Conservation (phyloP, 768 basidiomycete species). For the Serendipita sp. region DNA sequence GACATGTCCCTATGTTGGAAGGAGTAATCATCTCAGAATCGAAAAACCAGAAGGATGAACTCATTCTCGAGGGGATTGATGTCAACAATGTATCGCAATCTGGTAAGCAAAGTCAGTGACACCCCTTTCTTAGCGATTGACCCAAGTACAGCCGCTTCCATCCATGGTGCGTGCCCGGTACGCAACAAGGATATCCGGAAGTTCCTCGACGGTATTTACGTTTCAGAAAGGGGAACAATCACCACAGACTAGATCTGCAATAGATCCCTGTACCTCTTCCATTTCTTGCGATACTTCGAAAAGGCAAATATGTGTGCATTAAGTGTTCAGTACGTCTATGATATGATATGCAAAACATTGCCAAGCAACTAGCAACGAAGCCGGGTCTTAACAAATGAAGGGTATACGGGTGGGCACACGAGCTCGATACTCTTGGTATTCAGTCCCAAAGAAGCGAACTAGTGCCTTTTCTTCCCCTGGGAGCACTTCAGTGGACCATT, state of each 20-base stretch:
- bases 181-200: constrained; percentile 99
- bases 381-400: constrained; percentile 47
- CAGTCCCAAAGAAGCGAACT: constrained; percentile 76
- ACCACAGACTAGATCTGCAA: constrained; percentile 21
- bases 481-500: neutral
- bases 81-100: constrained; percentile 96
- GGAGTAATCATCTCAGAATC: constrained; percentile 79
- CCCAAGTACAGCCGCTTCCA: constrained; percentile 56
- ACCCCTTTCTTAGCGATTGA: neutral
- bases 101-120: constrained; percentile 27
- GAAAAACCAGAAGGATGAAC: constrained; percentile 84
- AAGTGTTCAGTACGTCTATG: constrained; percentile 19
- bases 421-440: constrained; percentile 61
- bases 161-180: constrained; percentile 91
- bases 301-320: constrained; percentile 18
- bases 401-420: constrained; percentile 80
- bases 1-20: constrained; percentile 79
- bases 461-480: constrained; percentile 70
- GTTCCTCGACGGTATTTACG: constrained; percentile 87
- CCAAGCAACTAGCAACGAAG: neutral
- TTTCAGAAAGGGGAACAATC: constrained; percentile 65
- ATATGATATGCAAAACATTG: constrained; percentile 10
- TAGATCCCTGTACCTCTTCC: neutral
- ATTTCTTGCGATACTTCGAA: constrained; percentile 9
- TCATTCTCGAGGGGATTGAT: constrained; percentile 88